Evolutionary conservation across 2,329 filamentous ascomycete species (phyloP), one percentile per base, ranked within the genome.

Genomic region (Colletotrichum tabaci): DNA sequence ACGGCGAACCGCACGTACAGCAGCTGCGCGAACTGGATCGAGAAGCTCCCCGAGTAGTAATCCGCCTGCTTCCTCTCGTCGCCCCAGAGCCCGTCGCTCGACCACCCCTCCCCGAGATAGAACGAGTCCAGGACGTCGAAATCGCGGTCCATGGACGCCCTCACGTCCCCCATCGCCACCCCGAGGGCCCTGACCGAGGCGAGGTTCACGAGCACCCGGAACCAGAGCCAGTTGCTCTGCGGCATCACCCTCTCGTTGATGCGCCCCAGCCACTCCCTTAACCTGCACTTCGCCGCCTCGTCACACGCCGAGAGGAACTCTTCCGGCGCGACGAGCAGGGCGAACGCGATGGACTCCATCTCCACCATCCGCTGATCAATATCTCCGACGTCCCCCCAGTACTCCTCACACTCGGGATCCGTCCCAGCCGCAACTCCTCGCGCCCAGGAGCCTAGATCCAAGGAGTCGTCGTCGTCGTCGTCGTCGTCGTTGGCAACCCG

Each of bases 1-100:
- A 73, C 69, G 0, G 81, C 82, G 74, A 82, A 82, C 21, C 78
- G 79, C 4, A 78, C 75, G 72, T 84, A 85, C 0, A 84, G 74
- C n/a, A 85, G 73, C 66, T 85, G 84, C 3, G 79, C 80, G 42
- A 84, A 85, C 57, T 85, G 83, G 42, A 86, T 84, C 0, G 84
- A 83, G 74, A 86, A 86, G 67, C 84, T 85, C 0, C 83, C 83
- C 3, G 83, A 85, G 66, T 86, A 86, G 74, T 85, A 85, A 64
- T 85, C 84, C 2, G 80, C 82, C 64, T 85, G 84, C n/a, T 76
- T 73, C 26, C 73, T 62, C 9, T 79, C 69, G 9, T 78, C 76
- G 3, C 77, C 73, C 84, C 83, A 85, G 0, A 76, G 58, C 0
- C 84, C 84, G 68, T 86, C 84, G 10, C 79, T 80, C 0, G 81